A percentile compares a stretch with the other conserved stretches of the same genome.
Evolutionary conservation across 257 asterid genomes (phyloP).

Genomic region (Solanum virginianum): DNA sequence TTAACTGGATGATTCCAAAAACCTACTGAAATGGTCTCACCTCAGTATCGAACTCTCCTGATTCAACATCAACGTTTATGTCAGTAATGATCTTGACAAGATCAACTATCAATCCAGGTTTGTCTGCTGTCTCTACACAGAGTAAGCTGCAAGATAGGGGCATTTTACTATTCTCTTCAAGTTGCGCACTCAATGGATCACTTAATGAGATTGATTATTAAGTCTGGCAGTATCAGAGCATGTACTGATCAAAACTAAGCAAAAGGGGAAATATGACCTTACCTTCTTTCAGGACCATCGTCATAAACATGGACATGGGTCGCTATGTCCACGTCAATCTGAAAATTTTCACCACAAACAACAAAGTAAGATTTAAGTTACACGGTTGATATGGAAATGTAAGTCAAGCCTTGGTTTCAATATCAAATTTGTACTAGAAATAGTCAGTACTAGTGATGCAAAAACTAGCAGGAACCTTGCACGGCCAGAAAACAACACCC

Average conservation of each 20-base stretch:
- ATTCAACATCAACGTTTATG: constrained; percentile 60
- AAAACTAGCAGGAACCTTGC: background rate
- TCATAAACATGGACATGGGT: background rate
- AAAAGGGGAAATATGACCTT: background rate
- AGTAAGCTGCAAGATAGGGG: constrained; percentile 54
- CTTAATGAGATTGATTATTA: background rate
- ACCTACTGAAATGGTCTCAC: constrained; percentile 12
- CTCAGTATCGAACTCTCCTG: constrained; percentile 96
- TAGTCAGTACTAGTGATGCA: background rate
- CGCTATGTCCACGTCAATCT: constrained; percentile 44
- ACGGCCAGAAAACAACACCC: background rate
- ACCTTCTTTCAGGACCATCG: background rate
- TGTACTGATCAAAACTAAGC: background rate
- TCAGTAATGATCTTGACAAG: constrained; percentile 79
- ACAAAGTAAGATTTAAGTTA: background rate
- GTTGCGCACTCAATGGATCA: background rate
- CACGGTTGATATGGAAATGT: background rate
- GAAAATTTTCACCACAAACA: constrained; percentile 1
- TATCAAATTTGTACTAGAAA: background rate
- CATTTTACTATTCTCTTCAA: background rate
- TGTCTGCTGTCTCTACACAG: constrained; percentile 70
- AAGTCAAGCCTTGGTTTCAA: background rate
- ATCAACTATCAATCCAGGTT: constrained; percentile 91
- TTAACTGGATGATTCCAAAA: background rate
- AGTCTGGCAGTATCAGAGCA: background rate